phyloP scores from a whole-genome alignment of 306 rosid genomes.

The Pyrus communis region DNA sequence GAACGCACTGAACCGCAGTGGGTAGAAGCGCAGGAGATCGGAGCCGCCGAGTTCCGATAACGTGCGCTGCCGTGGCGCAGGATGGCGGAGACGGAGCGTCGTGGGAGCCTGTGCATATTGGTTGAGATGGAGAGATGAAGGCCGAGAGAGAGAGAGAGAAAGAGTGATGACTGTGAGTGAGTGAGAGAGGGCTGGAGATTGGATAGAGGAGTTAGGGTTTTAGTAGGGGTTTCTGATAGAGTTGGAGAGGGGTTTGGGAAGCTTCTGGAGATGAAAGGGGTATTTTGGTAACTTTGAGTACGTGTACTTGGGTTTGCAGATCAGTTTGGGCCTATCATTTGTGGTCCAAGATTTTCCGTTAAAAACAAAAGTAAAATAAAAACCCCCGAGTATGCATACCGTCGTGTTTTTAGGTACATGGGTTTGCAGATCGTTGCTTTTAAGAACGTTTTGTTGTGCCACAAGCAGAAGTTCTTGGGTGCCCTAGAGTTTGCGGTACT shows the following conservation, averaged over 20 bases:
- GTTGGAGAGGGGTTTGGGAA: slow-evolving; percentile 31
- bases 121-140: neutral
- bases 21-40: slow-evolving; percentile 34
- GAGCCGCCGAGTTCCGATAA: slow-evolving; percentile 26
- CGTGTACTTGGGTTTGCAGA: neutral
- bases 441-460: too few species aligned
- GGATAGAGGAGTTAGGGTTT: slow-evolving; percentile 42
- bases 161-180: neutral
- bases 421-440: too few species aligned
- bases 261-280: slow-evolving; percentile 49
- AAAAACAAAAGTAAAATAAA: neutral
- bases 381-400: too few species aligned
- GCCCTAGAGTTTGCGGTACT: too few species aligned
- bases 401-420: too few species aligned
- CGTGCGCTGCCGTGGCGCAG: slow-evolving; percentile 47
- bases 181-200: neutral
- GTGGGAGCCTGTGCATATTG: slow-evolving; percentile 61
- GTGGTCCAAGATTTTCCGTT: neutral
- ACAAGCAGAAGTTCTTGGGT: too few species aligned
- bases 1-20: slow-evolving; percentile 26
- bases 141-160: too few species aligned
- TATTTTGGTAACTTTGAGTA: neutral
- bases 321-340: neutral
- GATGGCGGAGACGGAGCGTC: slow-evolving; percentile 54
- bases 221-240: slow-evolving; percentile 37